Conservation (phyloP, 306 rosid genomes). For the Inga oerstediana region DNA sequence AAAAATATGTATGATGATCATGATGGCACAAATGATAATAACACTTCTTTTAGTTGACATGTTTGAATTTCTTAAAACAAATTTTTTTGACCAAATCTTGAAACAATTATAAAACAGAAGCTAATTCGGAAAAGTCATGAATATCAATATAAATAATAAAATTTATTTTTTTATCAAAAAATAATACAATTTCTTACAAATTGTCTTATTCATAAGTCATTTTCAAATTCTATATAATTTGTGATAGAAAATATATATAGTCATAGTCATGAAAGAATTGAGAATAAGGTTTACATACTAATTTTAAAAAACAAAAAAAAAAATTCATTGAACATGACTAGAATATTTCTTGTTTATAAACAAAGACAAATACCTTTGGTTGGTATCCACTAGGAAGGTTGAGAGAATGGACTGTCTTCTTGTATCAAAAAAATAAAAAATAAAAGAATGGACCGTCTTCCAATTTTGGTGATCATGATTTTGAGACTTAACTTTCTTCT, state of each 20-base stretch:
- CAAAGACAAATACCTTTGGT: slow-evolving; percentile 2
- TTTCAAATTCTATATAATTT: no score
- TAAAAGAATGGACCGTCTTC: slow-evolving; percentile 22
- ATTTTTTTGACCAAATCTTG: no score
- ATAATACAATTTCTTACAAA: no score
- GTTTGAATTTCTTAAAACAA: no score
- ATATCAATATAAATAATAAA: no score
- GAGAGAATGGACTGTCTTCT: slow-evolving; percentile 27
- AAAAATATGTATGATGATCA: no score
- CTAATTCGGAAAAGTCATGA: not conserved
- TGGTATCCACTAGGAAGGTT: slow-evolving; percentile 1
- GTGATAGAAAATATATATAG: not conserved
- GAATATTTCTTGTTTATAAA: not conserved
- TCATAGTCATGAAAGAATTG: not conserved
- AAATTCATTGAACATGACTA: not conserved
- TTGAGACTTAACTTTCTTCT: slow-evolving; percentile 34
- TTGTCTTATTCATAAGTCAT: no score
- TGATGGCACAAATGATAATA: no score
- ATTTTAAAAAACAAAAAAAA: not conserved
- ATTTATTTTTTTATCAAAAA: no score
- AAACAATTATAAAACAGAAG: not conserved
- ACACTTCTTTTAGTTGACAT: no score
- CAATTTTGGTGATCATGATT: slow-evolving; percentile 6
- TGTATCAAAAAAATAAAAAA: no score
- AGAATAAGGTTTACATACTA: not conserved